Conservation (phyloP, 441 rosid genomes). For the Pelargonium fulgidum region DNA sequence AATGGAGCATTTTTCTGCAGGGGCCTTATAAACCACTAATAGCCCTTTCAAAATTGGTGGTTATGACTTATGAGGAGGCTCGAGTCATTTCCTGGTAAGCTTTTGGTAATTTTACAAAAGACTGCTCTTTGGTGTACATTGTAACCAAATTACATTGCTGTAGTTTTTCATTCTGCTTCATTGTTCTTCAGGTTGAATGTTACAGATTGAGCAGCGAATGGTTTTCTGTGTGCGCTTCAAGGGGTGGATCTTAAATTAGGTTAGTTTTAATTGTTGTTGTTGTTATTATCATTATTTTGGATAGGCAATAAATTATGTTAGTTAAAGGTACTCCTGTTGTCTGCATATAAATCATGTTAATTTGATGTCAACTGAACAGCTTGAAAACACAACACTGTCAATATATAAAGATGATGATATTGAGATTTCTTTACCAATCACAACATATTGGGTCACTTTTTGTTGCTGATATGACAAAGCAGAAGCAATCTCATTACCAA, state of each 20-base stretch:
- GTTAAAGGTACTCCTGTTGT: too few species aligned
- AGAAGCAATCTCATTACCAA: too few species aligned
- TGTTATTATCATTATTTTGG: too few species aligned
- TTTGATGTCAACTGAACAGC: too few species aligned
- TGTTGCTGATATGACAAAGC: too few species aligned
- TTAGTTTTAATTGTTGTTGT: not conserved
- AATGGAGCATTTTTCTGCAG: not conserved
- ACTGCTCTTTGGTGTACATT: not conserved
- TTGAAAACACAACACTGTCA: too few species aligned
- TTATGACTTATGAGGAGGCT: too few species aligned
- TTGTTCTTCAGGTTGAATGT: not conserved
- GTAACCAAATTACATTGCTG: not conserved
- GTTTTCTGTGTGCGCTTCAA: conserved; percentile 1
- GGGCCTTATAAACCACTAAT: not conserved
- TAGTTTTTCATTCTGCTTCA: not conserved
- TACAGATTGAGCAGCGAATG: not conserved
- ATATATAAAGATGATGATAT: too few species aligned
- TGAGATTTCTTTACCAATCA: too few species aligned
- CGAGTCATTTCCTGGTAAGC: not conserved
- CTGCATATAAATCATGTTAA: too few species aligned
- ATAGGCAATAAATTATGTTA: too few species aligned
- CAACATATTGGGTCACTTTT: too few species aligned
- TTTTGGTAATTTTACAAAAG: not conserved
- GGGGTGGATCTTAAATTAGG: conserved; percentile 2
- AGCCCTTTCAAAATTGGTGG: not conserved